Evolutionary conservation across 495 filamentous ascomycete species (phyloP).

Genomic region (Penicillium odoratum): DNA sequence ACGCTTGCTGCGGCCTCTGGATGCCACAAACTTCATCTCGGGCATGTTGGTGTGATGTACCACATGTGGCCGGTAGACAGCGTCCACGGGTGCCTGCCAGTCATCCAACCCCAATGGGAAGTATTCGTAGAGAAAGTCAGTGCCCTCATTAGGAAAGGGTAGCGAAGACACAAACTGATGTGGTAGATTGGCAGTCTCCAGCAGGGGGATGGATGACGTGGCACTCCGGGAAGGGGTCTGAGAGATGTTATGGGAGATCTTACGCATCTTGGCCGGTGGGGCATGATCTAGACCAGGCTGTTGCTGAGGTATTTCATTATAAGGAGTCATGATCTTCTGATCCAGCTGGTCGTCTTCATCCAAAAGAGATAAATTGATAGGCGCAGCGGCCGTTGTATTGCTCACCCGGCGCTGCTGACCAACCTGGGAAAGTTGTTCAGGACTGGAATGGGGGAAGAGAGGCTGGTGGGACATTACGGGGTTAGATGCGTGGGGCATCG

Average conservation of each 20-base stretch:
- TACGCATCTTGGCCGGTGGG: slow-evolving; percentile 46
- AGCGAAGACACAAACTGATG: slow-evolving; percentile 41
- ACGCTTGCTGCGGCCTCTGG: slow-evolving; percentile 70
- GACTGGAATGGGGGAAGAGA: slow-evolving; percentile 55
- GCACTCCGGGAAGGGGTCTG: slow-evolving; percentile 34
- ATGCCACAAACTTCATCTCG: slow-evolving; percentile 71
- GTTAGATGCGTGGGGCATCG: slow-evolving; percentile 33
- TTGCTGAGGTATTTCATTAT: slow-evolving; percentile 31
- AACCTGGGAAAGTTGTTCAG: slow-evolving; percentile 46
- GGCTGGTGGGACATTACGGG: slow-evolving; percentile 37
- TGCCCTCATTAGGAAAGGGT: slow-evolving; percentile 66
- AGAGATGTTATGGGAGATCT: slow-evolving; percentile 37
- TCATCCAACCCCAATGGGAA: slow-evolving; percentile 87
- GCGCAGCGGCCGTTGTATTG: slow-evolving; percentile 32
- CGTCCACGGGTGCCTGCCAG: slow-evolving; percentile 90
- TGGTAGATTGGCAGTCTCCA: slow-evolving; percentile 40
- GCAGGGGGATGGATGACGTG: slow-evolving; percentile 36
- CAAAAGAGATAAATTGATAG: slow-evolving; percentile 72
- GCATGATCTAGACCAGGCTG: slow-evolving; percentile 26
- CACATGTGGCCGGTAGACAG: slow-evolving; percentile 88
- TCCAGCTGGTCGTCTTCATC: slow-evolving; percentile 63
- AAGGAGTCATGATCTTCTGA: slow-evolving; percentile 27
- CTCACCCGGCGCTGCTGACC: slow-evolving; percentile 34
- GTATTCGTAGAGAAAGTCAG: slow-evolving; percentile 86
- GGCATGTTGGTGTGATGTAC: slow-evolving; percentile 85